Base-by-base conservation (phyloP, 2,329 filamentous ascomycete genomes). In the Fragosphaeria purpurea region DNA sequence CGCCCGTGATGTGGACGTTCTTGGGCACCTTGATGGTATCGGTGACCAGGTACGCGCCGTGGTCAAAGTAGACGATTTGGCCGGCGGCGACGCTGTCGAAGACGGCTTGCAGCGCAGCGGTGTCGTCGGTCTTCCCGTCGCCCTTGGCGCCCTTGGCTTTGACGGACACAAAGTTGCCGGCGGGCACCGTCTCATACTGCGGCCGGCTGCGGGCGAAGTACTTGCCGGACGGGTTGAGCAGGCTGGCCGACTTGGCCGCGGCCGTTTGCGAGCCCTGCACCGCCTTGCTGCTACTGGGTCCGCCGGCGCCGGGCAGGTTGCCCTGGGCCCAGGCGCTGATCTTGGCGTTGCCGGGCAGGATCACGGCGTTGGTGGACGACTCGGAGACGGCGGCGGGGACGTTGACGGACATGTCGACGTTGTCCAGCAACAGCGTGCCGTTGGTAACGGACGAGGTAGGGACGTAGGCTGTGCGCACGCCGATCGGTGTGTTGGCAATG, bases 181-280 rank as follows among this genome's bases (percentile, higher is more conserved):
- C 77, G 4, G 81, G 67, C 3, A 87, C 68, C 41, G 71, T 70
- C 62, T 86, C 79, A 63, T 97, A 98, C 65, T 95, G 87, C 11
- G 93, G 93, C 76, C 93, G 95, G 65, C 82, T 85, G 58, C 86
- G 85, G 56, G 88, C 85, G 63, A 90, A 89, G 59, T 96, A 73
- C 39, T 78, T 82, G 57, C 86, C 87, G 31, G 73, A 66, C 44
- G 63, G 62, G 56, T 80, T 74, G 40, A 90, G 73, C 12, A 97
- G 82, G 31, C 66, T 70, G 10, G 72, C 66, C 6, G 89, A 86
- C 70, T 88, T 91, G 50, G 69, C 63, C 40, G 80, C 70, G 32
- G 73, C 70, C 54, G 64, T 71, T 57, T 80, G 71, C 6, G 73
- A 59, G 39, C 70, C 78, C 67, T 93, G 87, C 6, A 85, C 70